Evolutionary conservation across 2,329 filamentous ascomycete genomes (phyloP).

Genomic region (Paecilomyces dactylethromorphus): DNA sequence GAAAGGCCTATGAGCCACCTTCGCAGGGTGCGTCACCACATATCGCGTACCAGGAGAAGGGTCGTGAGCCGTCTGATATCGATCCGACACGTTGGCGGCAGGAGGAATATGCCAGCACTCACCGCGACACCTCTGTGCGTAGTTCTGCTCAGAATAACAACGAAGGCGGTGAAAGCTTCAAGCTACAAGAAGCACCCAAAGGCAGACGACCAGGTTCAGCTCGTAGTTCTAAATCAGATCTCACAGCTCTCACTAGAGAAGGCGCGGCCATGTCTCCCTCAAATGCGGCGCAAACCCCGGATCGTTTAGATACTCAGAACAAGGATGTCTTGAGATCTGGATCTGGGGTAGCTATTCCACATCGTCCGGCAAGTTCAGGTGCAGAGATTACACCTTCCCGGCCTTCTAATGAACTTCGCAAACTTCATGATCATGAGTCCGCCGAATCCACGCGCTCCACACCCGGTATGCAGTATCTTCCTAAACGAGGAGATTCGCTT

Average conservation of each 20-base stretch:
- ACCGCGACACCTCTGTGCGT: constrained; percentile 1
- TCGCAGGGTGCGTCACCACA: constrained; percentile 64
- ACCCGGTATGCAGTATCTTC: constrained; percentile 33
- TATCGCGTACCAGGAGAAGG: constrained; percentile 85
- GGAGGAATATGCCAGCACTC: constrained; percentile 9
- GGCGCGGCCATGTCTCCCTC: constrained; percentile 34
- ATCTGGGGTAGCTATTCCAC: background rate
- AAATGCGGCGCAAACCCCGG: constrained; percentile 21
- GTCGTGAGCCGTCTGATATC: constrained; percentile 53
- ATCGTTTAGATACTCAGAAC: constrained; percentile 11
- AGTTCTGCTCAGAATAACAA: constrained; percentile 3
- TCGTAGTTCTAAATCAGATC: constrained; percentile 39
- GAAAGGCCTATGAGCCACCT: constrained; percentile 23
- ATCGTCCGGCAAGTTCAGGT: constrained; percentile 5
- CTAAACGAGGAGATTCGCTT: constrained; percentile 57
- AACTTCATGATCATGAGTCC: constrained; percentile 48
- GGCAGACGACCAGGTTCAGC: constrained; percentile 47
- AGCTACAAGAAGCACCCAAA: constrained; percentile 73
- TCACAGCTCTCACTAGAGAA: constrained; percentile 30
- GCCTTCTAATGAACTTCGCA: constrained; percentile 53
- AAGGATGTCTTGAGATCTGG: constrained; percentile 25
- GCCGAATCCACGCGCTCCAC: constrained; percentile 31
- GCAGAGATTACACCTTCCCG: constrained; percentile 37
- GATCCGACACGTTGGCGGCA: constrained; percentile 21
- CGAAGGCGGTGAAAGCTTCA: constrained; percentile 55